These are phyloP conservation scores for Erodium texanum DNA, from an alignment of 441 rosid genomes.

Conservation along the genomic window DNA sequence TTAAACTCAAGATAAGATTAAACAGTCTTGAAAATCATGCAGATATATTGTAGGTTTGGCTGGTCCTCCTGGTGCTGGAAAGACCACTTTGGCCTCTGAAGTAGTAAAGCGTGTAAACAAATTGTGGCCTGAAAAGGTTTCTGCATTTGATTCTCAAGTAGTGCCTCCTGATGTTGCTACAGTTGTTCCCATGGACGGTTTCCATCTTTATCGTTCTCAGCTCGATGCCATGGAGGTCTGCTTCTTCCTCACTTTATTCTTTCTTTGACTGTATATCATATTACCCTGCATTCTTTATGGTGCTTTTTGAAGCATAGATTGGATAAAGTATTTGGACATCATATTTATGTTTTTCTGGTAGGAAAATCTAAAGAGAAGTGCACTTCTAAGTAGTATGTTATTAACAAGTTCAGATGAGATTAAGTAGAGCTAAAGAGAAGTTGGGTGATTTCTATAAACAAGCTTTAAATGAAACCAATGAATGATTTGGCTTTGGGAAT, in stretches of 20 bases:
- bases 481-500: not conserved
- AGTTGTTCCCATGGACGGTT: slow-evolving; percentile 90
- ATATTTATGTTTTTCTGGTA: not conserved
- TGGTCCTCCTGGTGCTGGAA: slow-evolving; percentile 95
- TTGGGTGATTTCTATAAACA: too few relatives aligned
- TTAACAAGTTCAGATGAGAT: too few relatives aligned
- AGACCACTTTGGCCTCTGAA: slow-evolving; percentile 72
- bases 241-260: slow-evolving; percentile 11
- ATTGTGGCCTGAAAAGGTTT: slow-evolving; percentile 60
- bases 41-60: slow-evolving; percentile 77
- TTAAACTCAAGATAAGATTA: too few relatives aligned
- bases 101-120: slow-evolving; percentile 50
- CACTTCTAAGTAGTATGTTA: too few relatives aligned
- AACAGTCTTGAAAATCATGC: slow-evolving; percentile 18
- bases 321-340: not conserved
- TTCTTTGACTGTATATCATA: not conserved
- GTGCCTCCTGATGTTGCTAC: slow-evolving; percentile 55
- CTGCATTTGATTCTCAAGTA: slow-evolving; percentile 57
- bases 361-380: not conserved
- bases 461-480: too few relatives aligned
- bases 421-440: too few relatives aligned
- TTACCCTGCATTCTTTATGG: not conserved
- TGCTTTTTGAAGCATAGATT: not conserved
- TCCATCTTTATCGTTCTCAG: slow-evolving; percentile 79
- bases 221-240: slow-evolving; percentile 88